Evolutionary conservation across 1,284 basidiomycete genomes (phyloP), one percentile per base, ranked within the genome.

Genomic region (Trametes sp.): DNA sequence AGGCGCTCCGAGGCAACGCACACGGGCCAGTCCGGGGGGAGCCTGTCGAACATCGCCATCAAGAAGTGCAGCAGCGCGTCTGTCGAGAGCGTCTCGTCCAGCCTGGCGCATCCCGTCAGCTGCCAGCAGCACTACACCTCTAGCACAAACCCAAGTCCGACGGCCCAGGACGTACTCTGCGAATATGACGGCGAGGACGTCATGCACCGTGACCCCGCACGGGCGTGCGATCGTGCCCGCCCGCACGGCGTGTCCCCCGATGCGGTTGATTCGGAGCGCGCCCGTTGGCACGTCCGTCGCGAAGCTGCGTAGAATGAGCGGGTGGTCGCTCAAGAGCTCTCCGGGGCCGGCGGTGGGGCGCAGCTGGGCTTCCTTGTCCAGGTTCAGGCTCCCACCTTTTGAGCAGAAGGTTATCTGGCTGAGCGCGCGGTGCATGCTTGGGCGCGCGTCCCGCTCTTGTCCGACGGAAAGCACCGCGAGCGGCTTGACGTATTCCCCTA

Each of bases 341-440:
- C 36, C 28, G 13, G 31, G 13, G 38, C 4, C 24, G 87, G 85
- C 62, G 49, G 76, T 62, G 16, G 16, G n/a, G 10, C 53, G 21
- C 11, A 38, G 21, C 23, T 31, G 36, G 4, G 51, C 38, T 41
- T 41, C 51, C 23, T 41, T 16, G 35, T 53, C 36, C 16, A 21
- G 5, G 2, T 16, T n/a, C 36, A 23, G n/a, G 35, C 10, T 28
- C 14, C 14, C 13, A 36, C 13, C 13, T 23, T 41, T 28, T 11
- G 35, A 21, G 21, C 38, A 19, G n/a, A 41, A 38, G 26, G 35
- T 24, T 35, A 13, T 21, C 24, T 41, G 38, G 14, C 7, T n/a
- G 31, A 51, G 31, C 19, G 49, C 49, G 49, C 31, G 49, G 33
- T 51, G 49, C 31, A 36, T 24, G 38, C 3, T n/a, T 19, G 38